These are phyloP conservation scores for Globisporangium paroecandrum DNA, from an alignment of 352 stramenopile genomes.

Conservation along the genomic window DNA sequence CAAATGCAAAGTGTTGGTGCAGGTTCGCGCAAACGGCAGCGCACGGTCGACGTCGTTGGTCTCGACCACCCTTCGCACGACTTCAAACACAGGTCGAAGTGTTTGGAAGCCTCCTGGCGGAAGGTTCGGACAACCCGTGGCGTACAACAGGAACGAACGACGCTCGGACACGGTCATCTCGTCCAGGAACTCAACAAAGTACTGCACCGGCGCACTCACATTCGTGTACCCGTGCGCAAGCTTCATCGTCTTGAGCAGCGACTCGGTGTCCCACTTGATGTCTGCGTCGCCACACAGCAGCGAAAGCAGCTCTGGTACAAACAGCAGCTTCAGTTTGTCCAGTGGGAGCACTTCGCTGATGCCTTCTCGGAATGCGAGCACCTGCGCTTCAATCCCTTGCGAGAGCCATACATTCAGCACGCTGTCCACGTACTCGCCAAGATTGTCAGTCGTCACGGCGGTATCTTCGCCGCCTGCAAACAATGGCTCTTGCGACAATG, in stretches of 20 bases:
- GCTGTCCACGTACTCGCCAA: slow-evolving; percentile 49
- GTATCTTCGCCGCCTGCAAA: slow-evolving; percentile 37
- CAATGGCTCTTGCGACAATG: slow-evolving; percentile 67
- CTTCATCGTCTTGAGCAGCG: slow-evolving; percentile 68
- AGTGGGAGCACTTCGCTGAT: slow-evolving; percentile 72
- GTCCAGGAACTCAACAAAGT: slow-evolving; percentile 68
- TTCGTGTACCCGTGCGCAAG: slow-evolving; percentile 82
- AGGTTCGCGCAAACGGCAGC: slow-evolving; percentile 81
- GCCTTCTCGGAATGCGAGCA: slow-evolving; percentile 72
- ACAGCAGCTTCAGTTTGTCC: slow-evolving; percentile 66
- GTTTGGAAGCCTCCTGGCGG: slow-evolving; percentile 64
- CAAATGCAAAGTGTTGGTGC: slow-evolving; percentile 83
- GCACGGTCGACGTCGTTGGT: slow-evolving; percentile 63
- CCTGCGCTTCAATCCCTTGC: slow-evolving; percentile 57
- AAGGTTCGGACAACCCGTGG: slow-evolving; percentile 79
- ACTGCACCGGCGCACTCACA: slow-evolving; percentile 62
- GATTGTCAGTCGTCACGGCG: slow-evolving; percentile 49
- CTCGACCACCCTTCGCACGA: slow-evolving; percentile 76
- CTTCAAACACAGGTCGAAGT: slow-evolving; percentile 75
- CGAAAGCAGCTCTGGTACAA: slow-evolving; percentile 58
- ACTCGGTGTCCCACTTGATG: slow-evolving; percentile 63
- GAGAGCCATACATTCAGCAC: slow-evolving; percentile 66
- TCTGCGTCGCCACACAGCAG: slow-evolving; percentile 74
- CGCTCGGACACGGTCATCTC: slow-evolving; percentile 57
- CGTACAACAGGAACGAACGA: slow-evolving; percentile 75